These are phyloP conservation scores for Camellia japonica DNA, from an alignment of 148 eudicot species.

Conservation along the genomic window DNA sequence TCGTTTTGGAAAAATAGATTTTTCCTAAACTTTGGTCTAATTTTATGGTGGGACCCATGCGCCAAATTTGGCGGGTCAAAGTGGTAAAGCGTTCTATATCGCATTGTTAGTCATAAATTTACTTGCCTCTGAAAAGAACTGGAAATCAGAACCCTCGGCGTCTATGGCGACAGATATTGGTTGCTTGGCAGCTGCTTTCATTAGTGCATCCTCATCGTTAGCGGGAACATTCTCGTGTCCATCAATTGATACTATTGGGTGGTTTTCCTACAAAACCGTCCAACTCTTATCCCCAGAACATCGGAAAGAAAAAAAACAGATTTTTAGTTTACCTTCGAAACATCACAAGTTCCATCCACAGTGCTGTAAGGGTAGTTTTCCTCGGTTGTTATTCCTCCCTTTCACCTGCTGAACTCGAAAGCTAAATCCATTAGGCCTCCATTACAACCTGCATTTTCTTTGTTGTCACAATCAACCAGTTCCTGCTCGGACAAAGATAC, in stretches of 20 bases:
- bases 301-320: neutral
- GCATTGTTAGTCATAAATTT: neutral
- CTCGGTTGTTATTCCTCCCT: conserved; percentile 79
- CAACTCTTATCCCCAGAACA: too few species aligned
- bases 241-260: conserved; percentile 68
- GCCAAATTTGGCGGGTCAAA: too few species aligned
- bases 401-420: conserved; percentile 60
- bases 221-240: conserved; percentile 77
- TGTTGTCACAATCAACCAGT: conserved; percentile 82
- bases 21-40: too few species aligned
- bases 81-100: too few species aligned
- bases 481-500: conserved; percentile 86
- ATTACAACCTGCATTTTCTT: conserved; percentile 69
- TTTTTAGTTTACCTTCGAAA: conserved; percentile 37
- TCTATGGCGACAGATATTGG: conserved; percentile 85
- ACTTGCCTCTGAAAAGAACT: conserved; percentile 75
- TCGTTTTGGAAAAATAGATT: too few species aligned
- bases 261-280: conserved; percentile 34
- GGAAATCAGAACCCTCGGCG: conserved; percentile 69
- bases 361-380: conserved; percentile 65
- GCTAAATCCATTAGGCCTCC: conserved; percentile 92
- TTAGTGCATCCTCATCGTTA: conserved; percentile 65
- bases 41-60: too few species aligned
- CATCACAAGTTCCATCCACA: conserved; percentile 58
- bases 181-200: conserved; percentile 81